phyloP scores from a whole-genome alignment of 306 rosid genomes.

The Betula pendula region DNA sequence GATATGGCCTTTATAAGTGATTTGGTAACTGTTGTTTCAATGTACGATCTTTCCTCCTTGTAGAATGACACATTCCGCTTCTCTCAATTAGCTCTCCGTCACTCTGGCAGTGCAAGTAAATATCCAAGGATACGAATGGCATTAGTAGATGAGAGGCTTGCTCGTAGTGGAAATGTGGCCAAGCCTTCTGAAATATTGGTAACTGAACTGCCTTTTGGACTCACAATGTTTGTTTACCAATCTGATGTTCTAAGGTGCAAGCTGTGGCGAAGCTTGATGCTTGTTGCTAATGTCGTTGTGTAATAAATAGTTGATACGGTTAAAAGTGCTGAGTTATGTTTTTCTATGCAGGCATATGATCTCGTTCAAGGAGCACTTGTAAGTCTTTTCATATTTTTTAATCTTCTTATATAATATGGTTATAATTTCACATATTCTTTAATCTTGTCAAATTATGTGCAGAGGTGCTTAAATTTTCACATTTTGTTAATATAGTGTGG shows the following conservation, averaged over 20 bases:
- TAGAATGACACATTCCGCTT: constrained; percentile 46
- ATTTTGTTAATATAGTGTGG: background rate
- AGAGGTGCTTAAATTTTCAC: background rate
- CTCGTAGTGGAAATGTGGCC: constrained; percentile 34
- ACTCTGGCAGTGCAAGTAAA: constrained; percentile 27
- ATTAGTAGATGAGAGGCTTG: constrained; percentile 52
- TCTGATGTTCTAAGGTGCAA: background rate
- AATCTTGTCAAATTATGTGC: constrained; percentile 8
- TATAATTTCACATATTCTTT: constrained; percentile 4
- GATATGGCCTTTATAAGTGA: background rate
- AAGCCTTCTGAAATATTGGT: constrained; percentile 67
- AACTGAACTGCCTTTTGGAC: constrained; percentile 18
- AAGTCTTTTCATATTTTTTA: constrained; percentile 38
- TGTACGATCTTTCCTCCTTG: background rate
- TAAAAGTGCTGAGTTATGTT: background rate
- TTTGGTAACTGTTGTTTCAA: background rate
- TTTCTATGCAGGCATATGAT: constrained; percentile 68
- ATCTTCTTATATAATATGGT: constrained; percentile 9
- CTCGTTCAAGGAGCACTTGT: constrained; percentile 93
- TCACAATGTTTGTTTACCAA: constrained; percentile 12
- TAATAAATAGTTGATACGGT: background rate
- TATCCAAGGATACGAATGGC: constrained; percentile 48
- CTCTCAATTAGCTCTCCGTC: constrained; percentile 38
- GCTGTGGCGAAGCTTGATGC: background rate
- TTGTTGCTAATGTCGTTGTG: background rate